Evolutionary conservation across 768 basidiomycete species (phyloP), one percentile per base, ranked within the genome.

Genomic region (Suillus brevipes): DNA sequence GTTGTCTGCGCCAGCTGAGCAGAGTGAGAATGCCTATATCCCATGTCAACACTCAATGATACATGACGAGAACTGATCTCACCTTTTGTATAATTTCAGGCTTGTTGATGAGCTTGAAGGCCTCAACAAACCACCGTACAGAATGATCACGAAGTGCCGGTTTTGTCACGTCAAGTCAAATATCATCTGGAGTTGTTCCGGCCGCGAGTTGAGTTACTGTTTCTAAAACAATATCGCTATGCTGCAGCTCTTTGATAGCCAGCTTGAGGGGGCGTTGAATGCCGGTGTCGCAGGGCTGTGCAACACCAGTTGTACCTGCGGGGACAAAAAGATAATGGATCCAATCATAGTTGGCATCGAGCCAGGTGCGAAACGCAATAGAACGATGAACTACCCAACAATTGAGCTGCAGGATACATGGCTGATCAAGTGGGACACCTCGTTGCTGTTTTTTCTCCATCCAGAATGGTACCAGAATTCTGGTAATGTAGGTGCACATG

Each of bases 181-280:
- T 47, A 3, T 65, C 42, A 1, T 49, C 36, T 13, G 43, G 43
- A 3, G 62, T 49, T 1, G 50, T 40, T 10, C 73, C 71, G 8
- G 60, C 47, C 18, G 16, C 6, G 1, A 40, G 40, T 18, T 42
- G 42, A 40, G 40, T 16, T 40, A 40, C 40, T 40, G 14, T 40
- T 40, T 40, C 40, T 12, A 14, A 40, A 40, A 40, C 40, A 40
- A 40, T 40, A 14, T 40, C 6, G 40, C 40, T 1, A 12, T 16
- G 14, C 40, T 40, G 40, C 40, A 40, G 40, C 40, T 40, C 40
- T 31, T 31, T 72, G 28, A 78, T 71, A 6, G 75, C 73, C 5
- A 69, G 72, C 64, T 83, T 83, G 65, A 82, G 65, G 13, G 71
- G 71, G 1, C 74, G 68, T 67, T 82, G 81, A 42, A 72, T 58